phyloP scores from a whole-genome alignment of 805 yeast genomes.

The Yarrowia porcina region DNA sequence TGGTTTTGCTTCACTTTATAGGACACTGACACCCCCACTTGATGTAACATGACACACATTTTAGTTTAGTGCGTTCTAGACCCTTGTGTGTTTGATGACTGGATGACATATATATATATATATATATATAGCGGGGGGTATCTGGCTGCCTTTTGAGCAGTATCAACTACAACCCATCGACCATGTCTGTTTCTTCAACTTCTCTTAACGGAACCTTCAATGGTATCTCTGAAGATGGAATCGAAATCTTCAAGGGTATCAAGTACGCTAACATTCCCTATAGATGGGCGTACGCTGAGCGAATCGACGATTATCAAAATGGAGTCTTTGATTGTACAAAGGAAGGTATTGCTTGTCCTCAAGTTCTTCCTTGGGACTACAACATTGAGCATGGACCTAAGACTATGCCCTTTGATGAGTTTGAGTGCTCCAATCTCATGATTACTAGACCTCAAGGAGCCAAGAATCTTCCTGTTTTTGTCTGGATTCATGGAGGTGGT shows the following conservation, averaged over 20 bases:
- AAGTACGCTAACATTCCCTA: conserved; percentile 1
- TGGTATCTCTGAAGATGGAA: not conserved
- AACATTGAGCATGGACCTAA: conserved; percentile 3
- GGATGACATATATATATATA: not conserved
- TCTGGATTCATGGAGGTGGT: conserved; percentile 11
- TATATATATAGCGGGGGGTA: too few relatives aligned
- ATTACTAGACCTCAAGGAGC: not conserved
- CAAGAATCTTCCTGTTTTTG: not conserved
- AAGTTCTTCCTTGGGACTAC: not conserved
- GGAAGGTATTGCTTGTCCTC: not conserved
- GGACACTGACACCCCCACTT: too few relatives aligned
- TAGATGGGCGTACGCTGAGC: conserved; percentile 9
- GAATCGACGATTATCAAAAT: not conserved
- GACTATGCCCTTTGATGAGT: not conserved
- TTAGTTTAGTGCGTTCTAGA: not conserved
- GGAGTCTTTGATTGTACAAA: not conserved
- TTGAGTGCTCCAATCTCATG: conserved; percentile 3
- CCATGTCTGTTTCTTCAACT: not conserved
- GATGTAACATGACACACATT: not conserved
- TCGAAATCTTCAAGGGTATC: not conserved
- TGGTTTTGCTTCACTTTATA: too few relatives aligned
- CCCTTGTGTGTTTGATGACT: not conserved
- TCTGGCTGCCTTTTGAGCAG: not conserved
- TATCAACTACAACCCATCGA: not conserved
- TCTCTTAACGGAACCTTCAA: not conserved